Conservation (phyloP, 108 stramenopile genomes). For the Skeletonema costatum region DNA sequence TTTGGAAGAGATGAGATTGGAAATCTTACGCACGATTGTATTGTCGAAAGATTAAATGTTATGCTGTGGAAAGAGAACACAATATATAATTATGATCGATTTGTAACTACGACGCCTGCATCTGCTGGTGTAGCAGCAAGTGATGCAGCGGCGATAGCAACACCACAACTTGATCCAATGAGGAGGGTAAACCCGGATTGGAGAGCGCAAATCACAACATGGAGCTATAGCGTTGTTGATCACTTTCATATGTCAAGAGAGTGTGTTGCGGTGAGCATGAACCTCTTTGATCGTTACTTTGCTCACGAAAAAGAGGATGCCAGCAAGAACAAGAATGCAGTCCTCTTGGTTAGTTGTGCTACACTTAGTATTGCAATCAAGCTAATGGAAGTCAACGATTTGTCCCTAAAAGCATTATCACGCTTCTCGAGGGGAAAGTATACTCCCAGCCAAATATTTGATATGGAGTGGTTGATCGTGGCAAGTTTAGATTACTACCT, state of each 20-base stretch:
- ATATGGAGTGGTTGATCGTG: neutral
- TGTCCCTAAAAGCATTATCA: neutral
- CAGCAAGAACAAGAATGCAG: neutral
- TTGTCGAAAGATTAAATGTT: neutral
- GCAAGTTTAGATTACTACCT: neutral
- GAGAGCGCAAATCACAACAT: constrained; percentile 68
- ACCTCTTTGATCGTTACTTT: constrained; percentile 58
- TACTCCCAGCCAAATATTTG: neutral
- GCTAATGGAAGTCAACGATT: neutral
- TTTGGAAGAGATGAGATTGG: neutral
- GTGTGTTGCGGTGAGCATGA: constrained; percentile 58
- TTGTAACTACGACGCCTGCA: neutral
- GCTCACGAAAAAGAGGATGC: neutral
- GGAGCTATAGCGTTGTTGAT: constrained; percentile 70
- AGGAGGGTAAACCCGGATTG: constrained; percentile 52
- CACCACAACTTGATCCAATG: neutral
- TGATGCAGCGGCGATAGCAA: neutral
- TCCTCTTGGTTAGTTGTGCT: neutral
- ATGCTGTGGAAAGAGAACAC: neutral
- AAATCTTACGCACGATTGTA: neutral
- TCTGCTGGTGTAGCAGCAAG: neutral
- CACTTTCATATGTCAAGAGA: constrained; percentile 68
- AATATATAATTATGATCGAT: neutral
- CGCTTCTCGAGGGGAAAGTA: neutral
- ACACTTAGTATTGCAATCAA: neutral